phyloP scores from a whole-genome alignment of 2,329 filamentous ascomycete species.

The Colletotrichum lupini region DNA sequence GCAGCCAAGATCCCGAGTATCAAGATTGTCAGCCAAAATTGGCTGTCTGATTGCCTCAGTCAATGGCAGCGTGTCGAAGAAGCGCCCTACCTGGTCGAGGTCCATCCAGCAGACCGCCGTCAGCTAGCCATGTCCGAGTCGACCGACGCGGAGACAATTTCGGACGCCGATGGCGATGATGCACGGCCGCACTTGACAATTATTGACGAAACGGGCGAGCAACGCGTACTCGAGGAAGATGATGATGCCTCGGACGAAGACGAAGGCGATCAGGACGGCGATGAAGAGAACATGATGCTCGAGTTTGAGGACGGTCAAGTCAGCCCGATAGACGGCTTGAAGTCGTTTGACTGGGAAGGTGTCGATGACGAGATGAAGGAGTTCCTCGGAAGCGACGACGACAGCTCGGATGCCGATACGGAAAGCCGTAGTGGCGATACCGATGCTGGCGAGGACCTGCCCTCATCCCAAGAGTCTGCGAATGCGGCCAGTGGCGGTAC shows the following conservation, averaged over 20 bases:
- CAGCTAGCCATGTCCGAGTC: conserved; percentile 44
- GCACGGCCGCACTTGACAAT: conserved; percentile 58
- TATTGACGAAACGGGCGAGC: conserved; percentile 56
- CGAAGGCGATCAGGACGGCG: conserved; percentile 48
- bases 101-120: conserved; percentile 75
- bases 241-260: conserved; percentile 48
- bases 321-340: conserved; percentile 66
- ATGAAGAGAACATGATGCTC: conserved; percentile 61
- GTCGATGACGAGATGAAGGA: conserved; percentile 80
- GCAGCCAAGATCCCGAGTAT: conserved; percentile 83
- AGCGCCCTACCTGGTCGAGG: conserved; percentile 78
- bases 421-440: conserved; percentile 37
- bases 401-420: conserved; percentile 55
- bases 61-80: conserved; percentile 88
- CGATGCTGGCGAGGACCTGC: conserved; percentile 35
- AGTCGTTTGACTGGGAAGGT: conserved; percentile 70
- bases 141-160: conserved; percentile 37
- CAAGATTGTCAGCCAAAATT: conserved; percentile 91
- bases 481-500: conserved; percentile 18
- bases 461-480: conserved; percentile 20
- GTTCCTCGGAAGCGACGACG: conserved; percentile 71
- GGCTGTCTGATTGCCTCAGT: conserved; percentile 86
- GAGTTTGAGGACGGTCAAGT: conserved; percentile 58
- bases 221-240: conserved; percentile 49
- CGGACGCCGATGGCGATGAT: conserved; percentile 39